Evolutionary conservation across 2,329 filamentous ascomycete genomes (phyloP).

Genomic region (Ophiostoma ips): DNA sequence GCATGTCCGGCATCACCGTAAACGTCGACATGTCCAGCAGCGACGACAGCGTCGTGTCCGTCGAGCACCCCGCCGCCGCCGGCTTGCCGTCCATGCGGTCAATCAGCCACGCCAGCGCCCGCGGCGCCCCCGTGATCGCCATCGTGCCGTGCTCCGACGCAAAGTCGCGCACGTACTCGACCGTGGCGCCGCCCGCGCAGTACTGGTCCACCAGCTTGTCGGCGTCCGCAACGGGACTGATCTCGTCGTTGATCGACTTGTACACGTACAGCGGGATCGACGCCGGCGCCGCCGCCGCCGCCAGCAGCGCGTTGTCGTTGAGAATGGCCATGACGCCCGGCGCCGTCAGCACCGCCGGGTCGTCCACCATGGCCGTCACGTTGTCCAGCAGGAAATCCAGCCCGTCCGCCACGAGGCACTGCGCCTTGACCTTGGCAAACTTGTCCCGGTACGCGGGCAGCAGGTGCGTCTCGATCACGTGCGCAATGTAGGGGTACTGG

Average conservation of each 20-base stretch:
- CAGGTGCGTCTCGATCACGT: neutral
- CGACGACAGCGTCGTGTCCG: neutral
- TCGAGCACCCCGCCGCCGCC: neutral
- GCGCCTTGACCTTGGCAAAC: slow-evolving; percentile 14
- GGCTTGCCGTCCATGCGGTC: slow-evolving; percentile 2
- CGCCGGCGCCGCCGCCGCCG: neutral
- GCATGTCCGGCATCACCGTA: neutral
- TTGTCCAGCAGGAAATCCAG: slow-evolving; percentile 16
- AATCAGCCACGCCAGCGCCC: slow-evolving; percentile 5
- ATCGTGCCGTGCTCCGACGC: neutral
- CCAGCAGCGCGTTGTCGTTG: slow-evolving; percentile 16
- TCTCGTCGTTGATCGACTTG: slow-evolving; percentile 29
- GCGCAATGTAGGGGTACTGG: slow-evolving; percentile 1
- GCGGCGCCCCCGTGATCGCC: slow-evolving; percentile 1
- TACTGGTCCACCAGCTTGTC: slow-evolving; percentile 4
- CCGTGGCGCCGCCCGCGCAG: slow-evolving; percentile 2
- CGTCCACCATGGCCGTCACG: slow-evolving; percentile 12
- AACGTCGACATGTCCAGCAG: slow-evolving; percentile 2
- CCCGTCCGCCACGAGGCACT: slow-evolving; percentile 27
- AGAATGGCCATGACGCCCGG: slow-evolving; percentile 17
- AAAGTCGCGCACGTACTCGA: slow-evolving; percentile 6
- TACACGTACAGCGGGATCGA: slow-evolving; percentile 31
- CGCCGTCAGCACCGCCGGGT: neutral
- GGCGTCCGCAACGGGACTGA: slow-evolving; percentile 8
- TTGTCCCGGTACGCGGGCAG: slow-evolving; percentile 15